These are phyloP conservation scores for Metarhizium humberi DNA, from an alignment of 2,329 filamentous ascomycete species.

Conservation along the genomic window DNA sequence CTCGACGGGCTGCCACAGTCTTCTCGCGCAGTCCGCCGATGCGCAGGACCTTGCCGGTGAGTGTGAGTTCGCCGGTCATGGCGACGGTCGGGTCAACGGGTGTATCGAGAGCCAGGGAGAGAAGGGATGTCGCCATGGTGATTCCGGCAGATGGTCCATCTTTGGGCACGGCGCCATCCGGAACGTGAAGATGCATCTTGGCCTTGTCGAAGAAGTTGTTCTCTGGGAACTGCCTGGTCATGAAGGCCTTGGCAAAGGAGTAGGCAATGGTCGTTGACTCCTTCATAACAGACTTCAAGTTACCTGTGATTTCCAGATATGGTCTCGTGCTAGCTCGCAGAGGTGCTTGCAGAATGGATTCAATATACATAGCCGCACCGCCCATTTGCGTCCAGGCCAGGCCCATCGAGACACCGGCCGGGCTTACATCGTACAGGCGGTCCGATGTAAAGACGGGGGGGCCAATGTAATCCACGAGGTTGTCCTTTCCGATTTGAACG, in stretches of 20 bases:
- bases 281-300: slow-evolving; percentile 95
- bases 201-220: slow-evolving; percentile 97
- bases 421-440: slow-evolving; percentile 86
- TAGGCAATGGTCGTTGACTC: slow-evolving; percentile 94
- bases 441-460: slow-evolving; percentile 94
- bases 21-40: slow-evolving; percentile 95
- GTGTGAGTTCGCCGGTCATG: slow-evolving; percentile 95
- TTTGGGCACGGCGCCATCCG: slow-evolving; percentile 91
- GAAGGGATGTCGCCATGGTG: slow-evolving; percentile 91
- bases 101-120: slow-evolving; percentile 74
- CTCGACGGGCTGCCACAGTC: slow-evolving; percentile 87
- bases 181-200: slow-evolving; percentile 89
- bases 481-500: slow-evolving; percentile 77
- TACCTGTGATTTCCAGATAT: slow-evolving; percentile 83
- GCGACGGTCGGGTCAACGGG: slow-evolving; percentile 78
- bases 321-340: slow-evolving; percentile 66
- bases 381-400: slow-evolving; percentile 97
- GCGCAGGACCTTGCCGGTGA: slow-evolving; percentile 91
- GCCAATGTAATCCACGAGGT: slow-evolving; percentile 92
- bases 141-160: slow-evolving; percentile 90
- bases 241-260: slow-evolving; percentile 83
- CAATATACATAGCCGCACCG: slow-evolving; percentile 91
- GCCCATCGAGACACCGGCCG: slow-evolving; percentile 93
- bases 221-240: slow-evolving; percentile 75
- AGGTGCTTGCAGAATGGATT: slow-evolving; percentile 84